Evolutionary conservation across 176 grass and related monocot species (phyloP), one percentile per base, ranked within the genome.

Genomic region (Triticum turgidum): DNA sequence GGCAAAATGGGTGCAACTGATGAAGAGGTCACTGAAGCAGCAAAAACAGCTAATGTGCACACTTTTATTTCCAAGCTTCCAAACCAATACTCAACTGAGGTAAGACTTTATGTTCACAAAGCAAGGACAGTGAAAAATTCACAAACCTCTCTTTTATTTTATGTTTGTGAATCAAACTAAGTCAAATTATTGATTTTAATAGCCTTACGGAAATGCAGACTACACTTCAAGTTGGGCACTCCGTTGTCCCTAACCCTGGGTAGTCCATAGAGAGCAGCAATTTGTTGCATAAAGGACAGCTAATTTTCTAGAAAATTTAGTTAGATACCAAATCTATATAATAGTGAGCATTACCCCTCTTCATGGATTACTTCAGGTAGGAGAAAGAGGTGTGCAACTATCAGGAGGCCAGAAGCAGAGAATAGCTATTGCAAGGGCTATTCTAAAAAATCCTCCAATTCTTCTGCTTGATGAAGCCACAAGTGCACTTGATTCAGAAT

Each of bases 401-500:
- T 94, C 92, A 54, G 92, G 89, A 70, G 92, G 92, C 3, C 92
- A 94, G 45, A 94, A 94, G 54, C 92, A 94, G 61, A 78, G 89
- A 70, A 87, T 94, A 87, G 92, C 89, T 0, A 94, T 94, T 20
- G 89, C 89, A 80, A 86, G 89, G 73, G 89, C 89, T 14, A 89
- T 94, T 54, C 78, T 94, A 9, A 94, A 91, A 79, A 74, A 94
- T 79, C 87, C 92, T 18, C 89, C 89, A 8, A 94, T 94, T 69
- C 87, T 94, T 63, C 89, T 94, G 52, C 92, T 94, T 22, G 92
- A 94, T 58, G 92, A 94, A 86, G 84, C 92, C 15, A 94, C 87
- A 52, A 94, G 92, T 69, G 92, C 92, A 9, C 92, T 94, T 56
- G 92, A 94, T 88, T 91, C 92, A 18, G 92, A 89, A 83, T 94